These are phyloP conservation scores for Flaveria linearis DNA, from an alignment of 129 eudicot species.

Conservation along the genomic window DNA sequence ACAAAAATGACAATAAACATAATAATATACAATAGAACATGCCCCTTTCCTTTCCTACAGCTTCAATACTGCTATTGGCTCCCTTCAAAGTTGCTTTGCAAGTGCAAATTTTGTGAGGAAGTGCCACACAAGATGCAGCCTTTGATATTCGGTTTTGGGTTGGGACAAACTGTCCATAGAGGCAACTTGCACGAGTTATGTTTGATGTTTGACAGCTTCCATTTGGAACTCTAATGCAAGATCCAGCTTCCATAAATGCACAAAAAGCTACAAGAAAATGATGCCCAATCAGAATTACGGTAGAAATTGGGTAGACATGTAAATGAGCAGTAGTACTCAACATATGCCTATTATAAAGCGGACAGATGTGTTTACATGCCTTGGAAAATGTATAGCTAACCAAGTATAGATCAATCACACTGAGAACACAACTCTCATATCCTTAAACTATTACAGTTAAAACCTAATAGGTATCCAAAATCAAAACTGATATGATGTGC, in stretches of 20 bases:
- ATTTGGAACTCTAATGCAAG: constrained; percentile 36
- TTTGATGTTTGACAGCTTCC: constrained; percentile 24
- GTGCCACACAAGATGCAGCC: constrained; percentile 22
- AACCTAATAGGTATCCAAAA: background rate
- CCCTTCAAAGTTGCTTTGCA: constrained; percentile 48
- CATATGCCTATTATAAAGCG: background rate
- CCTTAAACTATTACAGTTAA: background rate
- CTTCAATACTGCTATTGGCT: constrained; percentile 29
- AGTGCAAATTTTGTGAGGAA: constrained; percentile 28
- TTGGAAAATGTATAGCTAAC: background rate
- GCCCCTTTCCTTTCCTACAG: constrained; percentile 29
- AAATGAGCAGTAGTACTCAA: background rate
- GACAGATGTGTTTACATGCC: background rate
- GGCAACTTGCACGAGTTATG: constrained; percentile 34
- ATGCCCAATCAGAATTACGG: constrained; percentile 17
- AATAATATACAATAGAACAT: background rate
- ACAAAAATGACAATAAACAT: background rate
- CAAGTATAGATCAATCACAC: background rate
- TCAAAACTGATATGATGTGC: background rate
- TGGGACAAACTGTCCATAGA: constrained; percentile 6
- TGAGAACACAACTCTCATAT: background rate
- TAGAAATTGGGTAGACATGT: background rate
- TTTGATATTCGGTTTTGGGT: constrained; percentile 1
- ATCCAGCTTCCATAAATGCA: constrained; percentile 49
- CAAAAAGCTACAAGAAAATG: constrained; percentile 28